Evolutionary conservation across 805 yeast genomes (phyloP).

Genomic region (Starmerella apicola): DNA sequence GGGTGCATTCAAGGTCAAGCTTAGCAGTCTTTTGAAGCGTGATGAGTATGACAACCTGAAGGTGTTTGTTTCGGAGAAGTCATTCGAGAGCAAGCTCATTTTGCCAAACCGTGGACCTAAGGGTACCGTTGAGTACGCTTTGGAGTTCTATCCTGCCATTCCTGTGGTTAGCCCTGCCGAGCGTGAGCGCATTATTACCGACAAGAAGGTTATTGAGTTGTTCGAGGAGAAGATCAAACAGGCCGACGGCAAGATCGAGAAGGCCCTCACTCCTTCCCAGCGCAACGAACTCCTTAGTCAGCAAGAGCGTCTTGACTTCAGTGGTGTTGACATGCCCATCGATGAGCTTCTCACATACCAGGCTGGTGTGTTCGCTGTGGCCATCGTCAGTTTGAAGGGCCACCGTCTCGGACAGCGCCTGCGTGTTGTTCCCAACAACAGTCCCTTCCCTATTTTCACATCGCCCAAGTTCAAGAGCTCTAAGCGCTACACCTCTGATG

Average conservation of each 20-base stretch:
- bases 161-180: constrained; percentile 69
- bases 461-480: constrained; percentile 42
- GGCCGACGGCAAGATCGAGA: constrained; percentile 8
- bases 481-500: constrained; percentile 18
- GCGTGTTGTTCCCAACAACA: constrained; percentile 67
- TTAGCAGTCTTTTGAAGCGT: constrained; percentile 54
- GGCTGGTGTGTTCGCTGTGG: constrained; percentile 66
- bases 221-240: constrained; percentile 21
- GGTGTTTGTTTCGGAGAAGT: constrained; percentile 44
- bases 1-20: constrained; percentile 65
- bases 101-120: constrained; percentile 66
- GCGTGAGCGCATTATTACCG: constrained; percentile 35
- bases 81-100: constrained; percentile 50
- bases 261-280: constrained; percentile 23
- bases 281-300: constrained; percentile 24
- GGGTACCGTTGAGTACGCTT: constrained; percentile 61
- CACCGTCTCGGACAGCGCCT: constrained; percentile 40
- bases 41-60: constrained; percentile 48
- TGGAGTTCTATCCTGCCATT: constrained; percentile 72
- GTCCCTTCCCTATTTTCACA: constrained; percentile 50
- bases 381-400: constrained; percentile 30
- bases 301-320: constrained; percentile 22
- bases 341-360: constrained; percentile 45
- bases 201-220: constrained; percentile 30
- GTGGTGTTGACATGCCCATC: constrained; percentile 25